Percentiles rank a stretch among this genome's conserved stretches.
These are phyloP conservation scores for Globisporangium nagaii DNA, from an alignment of 352 stramenopile species.

Conservation along the genomic window DNA sequence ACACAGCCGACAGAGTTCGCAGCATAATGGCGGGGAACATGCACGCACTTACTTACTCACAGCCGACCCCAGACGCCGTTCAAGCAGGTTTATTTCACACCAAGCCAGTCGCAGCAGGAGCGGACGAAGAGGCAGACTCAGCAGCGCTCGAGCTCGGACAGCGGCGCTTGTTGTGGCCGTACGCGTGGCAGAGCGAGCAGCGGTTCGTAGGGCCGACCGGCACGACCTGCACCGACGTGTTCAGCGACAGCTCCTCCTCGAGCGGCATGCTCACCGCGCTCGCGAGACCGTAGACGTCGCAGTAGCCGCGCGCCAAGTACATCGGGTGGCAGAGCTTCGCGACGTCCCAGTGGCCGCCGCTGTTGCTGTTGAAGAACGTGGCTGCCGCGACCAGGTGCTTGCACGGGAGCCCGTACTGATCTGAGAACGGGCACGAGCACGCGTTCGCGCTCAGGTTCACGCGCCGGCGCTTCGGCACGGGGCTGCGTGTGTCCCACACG, in stretches of 20 bases:
- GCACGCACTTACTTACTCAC: too few relatives aligned
- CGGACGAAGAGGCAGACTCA: background rate
- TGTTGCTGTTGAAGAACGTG: conserved; percentile 28
- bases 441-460: conserved; percentile 31
- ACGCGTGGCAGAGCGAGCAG: conserved; percentile 37
- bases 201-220: conserved; percentile 20
- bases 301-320: conserved; percentile 27
- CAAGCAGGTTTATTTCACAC: too few relatives aligned
- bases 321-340: conserved; percentile 24
- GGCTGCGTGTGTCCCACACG: conserved; percentile 33
- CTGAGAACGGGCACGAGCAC: conserved; percentile 33
- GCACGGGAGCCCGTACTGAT: conserved; percentile 37
- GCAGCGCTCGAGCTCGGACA: background rate
- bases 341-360: conserved; percentile 26
- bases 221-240: conserved; percentile 32
- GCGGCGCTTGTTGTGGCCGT: conserved; percentile 34
- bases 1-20: too few relatives aligned
- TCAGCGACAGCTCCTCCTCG: conserved; percentile 37
- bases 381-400: conserved; percentile 33
- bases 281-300: conserved; percentile 22
- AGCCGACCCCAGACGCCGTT: too few relatives aligned
- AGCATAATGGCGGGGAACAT: too few relatives aligned
- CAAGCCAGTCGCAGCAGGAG: background rate
- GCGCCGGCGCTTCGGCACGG: conserved; percentile 30
- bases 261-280: conserved; percentile 29